Percentiles rank a stretch among this genome's conserved stretches.
phyloP scores from a whole-genome alignment of 192 early-diverging fungal species.

The Coemansia sp. region DNA sequence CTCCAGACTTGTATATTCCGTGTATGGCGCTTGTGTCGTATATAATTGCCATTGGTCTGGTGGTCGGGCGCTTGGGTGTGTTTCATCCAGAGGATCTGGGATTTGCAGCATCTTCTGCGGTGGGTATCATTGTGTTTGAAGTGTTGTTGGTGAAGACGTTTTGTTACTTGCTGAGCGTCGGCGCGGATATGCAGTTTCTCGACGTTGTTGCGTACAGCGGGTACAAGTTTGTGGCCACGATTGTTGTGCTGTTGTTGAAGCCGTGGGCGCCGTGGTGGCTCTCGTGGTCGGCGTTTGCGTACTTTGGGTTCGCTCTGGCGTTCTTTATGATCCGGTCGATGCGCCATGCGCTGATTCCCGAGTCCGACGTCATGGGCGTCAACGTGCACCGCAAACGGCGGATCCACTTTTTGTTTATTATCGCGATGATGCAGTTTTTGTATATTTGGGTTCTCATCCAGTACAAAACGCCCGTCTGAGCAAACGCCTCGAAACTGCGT shows the following conservation, averaged over 20 bases:
- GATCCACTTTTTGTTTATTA: constrained; percentile 82
- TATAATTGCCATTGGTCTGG: constrained; percentile 72
- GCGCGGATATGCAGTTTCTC: constrained; percentile 75
- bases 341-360: constrained; percentile 71
- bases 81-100: constrained; percentile 89
- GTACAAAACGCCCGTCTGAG: constrained; percentile 39
- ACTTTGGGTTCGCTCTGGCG: constrained; percentile 72
- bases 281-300: constrained; percentile 70
- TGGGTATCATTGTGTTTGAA: constrained; percentile 76
- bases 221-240: constrained; percentile 91
- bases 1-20: constrained; percentile 97
- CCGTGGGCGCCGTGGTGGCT: constrained; percentile 56
- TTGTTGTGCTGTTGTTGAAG: constrained; percentile 52
- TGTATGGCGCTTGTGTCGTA: constrained; percentile 93
- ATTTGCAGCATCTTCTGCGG: constrained; percentile 76
- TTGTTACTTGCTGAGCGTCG: constrained; percentile 83
- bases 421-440: constrained; percentile 77
- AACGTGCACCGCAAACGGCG: constrained; percentile 73
- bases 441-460: constrained; percentile 77
- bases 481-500: too few species aligned
- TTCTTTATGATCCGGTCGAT: constrained; percentile 86
- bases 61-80: constrained; percentile 59
- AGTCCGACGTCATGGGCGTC: constrained; percentile 60
- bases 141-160: constrained; percentile 80
- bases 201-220: constrained; percentile 87